A percentile compares a stretch with the other conserved stretches of the same genome.
phyloP scores from a whole-genome alignment of 176 grass and related monocot genomes.

The Aegilops speltoides region DNA sequence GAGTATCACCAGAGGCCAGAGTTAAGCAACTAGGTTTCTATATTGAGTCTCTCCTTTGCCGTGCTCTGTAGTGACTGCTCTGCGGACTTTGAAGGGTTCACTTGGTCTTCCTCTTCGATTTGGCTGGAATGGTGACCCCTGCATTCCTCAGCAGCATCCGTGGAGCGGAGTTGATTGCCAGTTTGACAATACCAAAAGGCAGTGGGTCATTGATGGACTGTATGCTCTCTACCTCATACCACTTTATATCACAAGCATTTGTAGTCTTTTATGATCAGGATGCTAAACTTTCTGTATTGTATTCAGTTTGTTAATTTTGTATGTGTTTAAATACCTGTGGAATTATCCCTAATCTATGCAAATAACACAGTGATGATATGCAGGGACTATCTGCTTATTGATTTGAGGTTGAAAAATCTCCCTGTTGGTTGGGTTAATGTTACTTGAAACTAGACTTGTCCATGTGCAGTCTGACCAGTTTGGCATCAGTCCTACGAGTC shows the following conservation, averaged over 20 bases:
- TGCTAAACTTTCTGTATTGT: neutral
- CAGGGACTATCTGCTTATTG: neutral
- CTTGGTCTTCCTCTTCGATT: slow-evolving; percentile 89
- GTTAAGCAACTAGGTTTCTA: slow-evolving; percentile 17
- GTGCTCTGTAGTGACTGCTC: slow-evolving; percentile 55
- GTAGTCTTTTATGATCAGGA: neutral
- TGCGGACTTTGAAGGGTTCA: slow-evolving; percentile 63
- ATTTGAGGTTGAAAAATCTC: neutral
- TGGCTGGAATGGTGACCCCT: slow-evolving; percentile 97
- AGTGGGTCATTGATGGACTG: slow-evolving; percentile 93
- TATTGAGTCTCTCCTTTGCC: slow-evolving; percentile 24
- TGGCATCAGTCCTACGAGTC: neutral
- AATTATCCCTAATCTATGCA: neutral
- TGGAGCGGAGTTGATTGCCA: slow-evolving; percentile 97
- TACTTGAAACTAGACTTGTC: slow-evolving; percentile 2
- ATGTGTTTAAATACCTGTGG: slow-evolving; percentile 8
- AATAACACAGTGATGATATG: neutral
- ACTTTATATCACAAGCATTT: neutral
- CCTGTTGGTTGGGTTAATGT: neutral
- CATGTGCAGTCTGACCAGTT: neutral
- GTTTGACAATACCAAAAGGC: slow-evolving; percentile 56
- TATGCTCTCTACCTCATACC: slow-evolving; percentile 62
- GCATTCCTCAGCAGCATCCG: slow-evolving; percentile 94
- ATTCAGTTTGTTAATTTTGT: slow-evolving; percentile 2
- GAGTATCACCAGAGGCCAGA: neutral